Conservation (phyloP, 345 rosid species). For the Bruguiera parviflora region DNA sequence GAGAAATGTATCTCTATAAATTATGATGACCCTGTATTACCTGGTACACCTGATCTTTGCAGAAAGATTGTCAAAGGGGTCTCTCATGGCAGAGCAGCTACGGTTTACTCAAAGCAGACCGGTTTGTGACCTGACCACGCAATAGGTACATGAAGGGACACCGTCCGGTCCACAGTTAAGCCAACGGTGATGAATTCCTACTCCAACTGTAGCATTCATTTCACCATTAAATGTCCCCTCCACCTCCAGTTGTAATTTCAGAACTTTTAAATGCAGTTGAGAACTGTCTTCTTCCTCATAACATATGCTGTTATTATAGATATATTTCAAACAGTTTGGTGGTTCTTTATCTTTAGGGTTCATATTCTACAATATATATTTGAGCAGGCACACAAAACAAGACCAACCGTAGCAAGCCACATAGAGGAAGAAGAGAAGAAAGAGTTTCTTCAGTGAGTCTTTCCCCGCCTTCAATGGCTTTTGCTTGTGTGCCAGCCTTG, state of each 20-base stretch:
- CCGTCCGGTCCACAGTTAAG: neutral
- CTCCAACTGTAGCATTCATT: slow-evolving; percentile 12
- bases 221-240: slow-evolving; percentile 9
- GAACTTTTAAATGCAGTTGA: slow-evolving; percentile 3
- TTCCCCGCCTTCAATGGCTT: slow-evolving; percentile 20
- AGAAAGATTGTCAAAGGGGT: too few relatives aligned
- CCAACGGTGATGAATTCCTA: neutral
- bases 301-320: too few relatives aligned
- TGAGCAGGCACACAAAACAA: slow-evolving; percentile 8
- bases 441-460: neutral
- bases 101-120: too few relatives aligned
- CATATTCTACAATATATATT: neutral
- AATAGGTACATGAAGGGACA: neutral
- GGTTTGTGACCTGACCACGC: too few relatives aligned
- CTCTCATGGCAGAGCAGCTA: too few relatives aligned
- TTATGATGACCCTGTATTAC: too few relatives aligned
- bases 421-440: slow-evolving; percentile 2
- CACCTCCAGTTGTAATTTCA: slow-evolving; percentile 7
- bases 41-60: too few relatives aligned
- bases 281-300: neutral
- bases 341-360: neutral
- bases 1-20: too few relatives aligned
- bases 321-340: neutral
- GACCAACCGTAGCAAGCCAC: slow-evolving; percentile 28
- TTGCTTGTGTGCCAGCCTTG: neutral